These are phyloP conservation scores for Ceratobasidium theobromae DNA, from an alignment of 1,284 basidiomycete genomes.

Conservation along the genomic window DNA sequence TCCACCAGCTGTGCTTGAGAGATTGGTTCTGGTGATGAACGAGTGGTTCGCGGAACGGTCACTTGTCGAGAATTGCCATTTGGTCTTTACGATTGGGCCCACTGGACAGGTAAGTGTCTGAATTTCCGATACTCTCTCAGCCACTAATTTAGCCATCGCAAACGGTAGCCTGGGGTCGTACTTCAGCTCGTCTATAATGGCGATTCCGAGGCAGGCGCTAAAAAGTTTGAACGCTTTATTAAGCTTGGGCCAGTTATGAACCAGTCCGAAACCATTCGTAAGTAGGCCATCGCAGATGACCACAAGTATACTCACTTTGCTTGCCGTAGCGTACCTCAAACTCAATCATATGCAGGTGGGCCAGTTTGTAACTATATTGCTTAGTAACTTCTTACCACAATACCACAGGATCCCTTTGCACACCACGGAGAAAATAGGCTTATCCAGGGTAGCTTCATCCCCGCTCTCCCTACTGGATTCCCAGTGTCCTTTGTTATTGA, in stretches of 20 bases:
- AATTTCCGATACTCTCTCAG: neutral
- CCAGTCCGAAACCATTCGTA: conserved; percentile 9
- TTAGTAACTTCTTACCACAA: neutral
- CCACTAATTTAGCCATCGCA: neutral
- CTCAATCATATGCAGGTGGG: conserved; percentile 10
- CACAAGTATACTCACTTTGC: neutral
- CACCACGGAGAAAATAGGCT: neutral
- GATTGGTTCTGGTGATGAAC: conserved; percentile 4
- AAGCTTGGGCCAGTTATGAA: conserved; percentile 26
- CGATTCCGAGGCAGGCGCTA: conserved; percentile 22
- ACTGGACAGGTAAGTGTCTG: neutral
- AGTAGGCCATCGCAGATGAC: neutral
- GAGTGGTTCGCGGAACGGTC: conserved; percentile 9
- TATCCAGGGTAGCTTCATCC: conserved; percentile 11
- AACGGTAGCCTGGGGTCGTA: neutral
- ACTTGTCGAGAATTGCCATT: neutral
- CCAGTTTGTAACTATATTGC: neutral
- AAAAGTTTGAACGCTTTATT: conserved; percentile 32
- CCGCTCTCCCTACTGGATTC: neutral
- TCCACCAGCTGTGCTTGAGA: conserved; percentile 6
- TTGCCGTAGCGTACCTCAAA: neutral
- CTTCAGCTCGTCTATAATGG: conserved; percentile 29
- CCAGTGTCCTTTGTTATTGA: neutral
- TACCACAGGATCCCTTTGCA: neutral
- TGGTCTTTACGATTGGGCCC: neutral